Evolutionary conservation across 345 rosid species (phyloP).

Genomic region (Zanthoxylum bungeanum): DNA sequence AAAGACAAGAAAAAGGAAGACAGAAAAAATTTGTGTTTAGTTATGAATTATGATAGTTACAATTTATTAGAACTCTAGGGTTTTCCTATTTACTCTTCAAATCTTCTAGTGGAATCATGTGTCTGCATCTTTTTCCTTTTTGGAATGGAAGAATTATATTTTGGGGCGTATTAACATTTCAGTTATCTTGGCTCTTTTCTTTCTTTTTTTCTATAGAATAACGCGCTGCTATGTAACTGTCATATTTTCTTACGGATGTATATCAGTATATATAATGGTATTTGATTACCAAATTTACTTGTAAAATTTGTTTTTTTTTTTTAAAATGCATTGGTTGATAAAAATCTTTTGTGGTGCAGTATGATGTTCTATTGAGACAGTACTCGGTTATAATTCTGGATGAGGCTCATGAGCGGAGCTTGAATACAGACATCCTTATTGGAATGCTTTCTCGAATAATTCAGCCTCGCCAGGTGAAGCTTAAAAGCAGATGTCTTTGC

Average conservation of each 20-base stretch:
- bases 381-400: slow-evolving; percentile 86
- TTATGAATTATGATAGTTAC: background rate
- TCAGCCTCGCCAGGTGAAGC: slow-evolving; percentile 65
- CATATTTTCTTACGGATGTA: background rate
- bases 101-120: background rate
- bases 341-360: slow-evolving; percentile 43
- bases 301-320: no score
- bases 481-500: background rate
- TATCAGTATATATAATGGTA: background rate
- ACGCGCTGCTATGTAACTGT: background rate
- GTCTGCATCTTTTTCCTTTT: background rate
- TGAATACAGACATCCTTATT: slow-evolving; percentile 90
- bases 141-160: background rate
- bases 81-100: background rate
- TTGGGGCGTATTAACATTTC: background rate
- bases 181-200: background rate
- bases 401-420: slow-evolving; percentile 96
- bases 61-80: background rate
- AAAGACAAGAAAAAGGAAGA: background rate
- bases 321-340: background rate
- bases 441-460: slow-evolving; percentile 86
- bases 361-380: slow-evolving; percentile 66
- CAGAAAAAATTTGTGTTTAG: background rate
- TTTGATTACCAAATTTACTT: background rate
- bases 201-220: background rate